Percentiles rank a stretch among this genome's conserved stretches.
Evolutionary conservation across 2,329 filamentous ascomycete species (phyloP).

Genomic region (Talaromyces albobiverticillius): DNA sequence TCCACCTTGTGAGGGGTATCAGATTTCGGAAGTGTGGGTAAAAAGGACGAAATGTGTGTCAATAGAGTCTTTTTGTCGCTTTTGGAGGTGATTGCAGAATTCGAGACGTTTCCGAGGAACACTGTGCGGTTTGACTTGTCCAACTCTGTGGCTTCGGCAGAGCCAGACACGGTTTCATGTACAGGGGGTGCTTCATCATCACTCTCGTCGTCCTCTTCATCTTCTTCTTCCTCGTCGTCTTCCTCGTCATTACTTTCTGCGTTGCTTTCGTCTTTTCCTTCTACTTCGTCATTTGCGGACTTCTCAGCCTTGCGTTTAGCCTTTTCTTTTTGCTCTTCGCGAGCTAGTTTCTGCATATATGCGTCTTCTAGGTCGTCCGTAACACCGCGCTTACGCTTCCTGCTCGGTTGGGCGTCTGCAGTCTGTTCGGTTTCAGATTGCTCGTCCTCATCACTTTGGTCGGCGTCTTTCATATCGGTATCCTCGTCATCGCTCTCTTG

Average conservation of each 20-base stretch:
- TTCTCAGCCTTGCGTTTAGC: constrained; percentile 30
- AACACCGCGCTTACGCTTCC: constrained; percentile 55
- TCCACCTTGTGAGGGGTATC: constrained; percentile 70
- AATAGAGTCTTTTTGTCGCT: constrained; percentile 73
- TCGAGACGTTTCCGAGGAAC: constrained; percentile 89
- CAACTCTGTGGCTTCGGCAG: constrained; percentile 54
- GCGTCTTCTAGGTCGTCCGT: constrained; percentile 44
- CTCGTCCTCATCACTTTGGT: constrained; percentile 50
- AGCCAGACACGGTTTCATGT: constrained; percentile 38
- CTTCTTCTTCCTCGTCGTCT: neutral
- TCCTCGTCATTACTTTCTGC: constrained; percentile 21
- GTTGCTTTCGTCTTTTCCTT: constrained; percentile 50
- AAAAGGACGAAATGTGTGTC: constrained; percentile 73
- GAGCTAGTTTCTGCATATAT: constrained; percentile 44
- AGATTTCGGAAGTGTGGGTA: constrained; percentile 51
- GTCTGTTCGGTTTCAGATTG: constrained; percentile 39
- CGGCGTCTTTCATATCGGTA: constrained; percentile 41
- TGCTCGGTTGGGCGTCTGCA: constrained; percentile 25
- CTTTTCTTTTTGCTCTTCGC: constrained; percentile 40
- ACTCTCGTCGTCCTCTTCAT: constrained; percentile 20
- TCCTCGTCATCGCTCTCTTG: constrained; percentile 30
- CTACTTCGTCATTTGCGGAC: constrained; percentile 47
- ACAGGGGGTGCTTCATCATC: constrained; percentile 29
- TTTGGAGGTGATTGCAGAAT: constrained; percentile 77
- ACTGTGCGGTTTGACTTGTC: constrained; percentile 88